Evolutionary conservation across 345 rosid species (phyloP).

Genomic region (Mercurialis annua): DNA sequence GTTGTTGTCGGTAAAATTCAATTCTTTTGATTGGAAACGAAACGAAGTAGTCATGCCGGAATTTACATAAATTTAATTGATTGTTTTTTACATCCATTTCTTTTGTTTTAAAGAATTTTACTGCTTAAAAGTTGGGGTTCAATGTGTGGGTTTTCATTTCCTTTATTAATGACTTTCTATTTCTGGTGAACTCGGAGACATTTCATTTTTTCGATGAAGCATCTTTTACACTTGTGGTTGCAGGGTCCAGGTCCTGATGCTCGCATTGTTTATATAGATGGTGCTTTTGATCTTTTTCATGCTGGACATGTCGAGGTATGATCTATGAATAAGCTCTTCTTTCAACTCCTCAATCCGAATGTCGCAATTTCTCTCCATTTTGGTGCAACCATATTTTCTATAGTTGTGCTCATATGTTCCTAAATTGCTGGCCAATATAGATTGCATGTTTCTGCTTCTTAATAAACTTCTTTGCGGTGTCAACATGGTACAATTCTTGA

Average conservation of each 20-base stretch:
- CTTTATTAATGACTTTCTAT: background rate
- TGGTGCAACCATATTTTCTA: background rate
- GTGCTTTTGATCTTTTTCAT: slow-evolving; percentile 82
- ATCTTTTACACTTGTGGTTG: slow-evolving; percentile 18
- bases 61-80: too few species aligned
- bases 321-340: background rate
- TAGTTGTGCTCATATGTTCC: background rate
- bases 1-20: too few species aligned
- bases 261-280: slow-evolving; percentile 66
- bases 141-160: background rate
- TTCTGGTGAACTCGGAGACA: background rate
- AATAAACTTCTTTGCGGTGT: background rate
- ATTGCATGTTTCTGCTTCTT: background rate
- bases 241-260: slow-evolving; percentile 72
- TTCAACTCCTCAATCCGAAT: background rate
- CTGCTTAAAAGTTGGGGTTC: background rate
- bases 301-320: slow-evolving; percentile 84
- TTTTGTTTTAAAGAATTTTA: too few species aligned
- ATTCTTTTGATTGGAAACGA: too few species aligned
- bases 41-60: too few species aligned
- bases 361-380: background rate
- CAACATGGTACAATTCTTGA: background rate
- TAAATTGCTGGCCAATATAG: background rate
- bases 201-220: background rate
- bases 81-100: too few species aligned